Evolutionary conservation across 192 early-diverging fungal genomes (phyloP).

Genomic region (Lunasporangiospora selenospora): DNA sequence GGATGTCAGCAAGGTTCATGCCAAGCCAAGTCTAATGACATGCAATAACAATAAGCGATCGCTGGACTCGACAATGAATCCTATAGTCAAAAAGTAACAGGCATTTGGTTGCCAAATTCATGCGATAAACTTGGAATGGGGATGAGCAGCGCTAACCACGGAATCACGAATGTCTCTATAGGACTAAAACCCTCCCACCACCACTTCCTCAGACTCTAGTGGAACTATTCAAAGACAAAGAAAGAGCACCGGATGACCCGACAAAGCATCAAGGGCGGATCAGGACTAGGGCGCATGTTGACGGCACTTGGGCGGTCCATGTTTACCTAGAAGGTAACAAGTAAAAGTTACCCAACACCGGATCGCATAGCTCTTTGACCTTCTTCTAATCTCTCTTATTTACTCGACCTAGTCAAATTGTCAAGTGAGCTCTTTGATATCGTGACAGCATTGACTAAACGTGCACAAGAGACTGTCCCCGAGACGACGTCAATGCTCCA

Average conservation of each 20-base stretch:
- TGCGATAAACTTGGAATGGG: too few species aligned
- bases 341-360: too few species aligned
- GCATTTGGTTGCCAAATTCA: too few species aligned
- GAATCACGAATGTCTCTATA: too few species aligned
- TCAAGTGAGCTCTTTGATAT: conserved; percentile 35
- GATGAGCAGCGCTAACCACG: too few species aligned
- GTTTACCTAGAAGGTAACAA: conserved; percentile 37
- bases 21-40: too few species aligned
- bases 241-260: conserved; percentile 20
- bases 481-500: conserved; percentile 21
- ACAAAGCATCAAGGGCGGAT: conserved; percentile 19
- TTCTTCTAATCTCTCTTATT: too few species aligned
- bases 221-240: conserved; percentile 34
- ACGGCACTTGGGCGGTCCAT: conserved; percentile 44
- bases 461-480: conserved; percentile 9
- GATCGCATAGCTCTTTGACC: too few species aligned
- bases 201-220: conserved; percentile 27
- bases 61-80: too few species aligned
- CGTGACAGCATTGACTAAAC: conserved; percentile 6
- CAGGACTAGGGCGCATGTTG: conserved; percentile 17
- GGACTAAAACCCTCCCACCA: conserved; percentile 17
- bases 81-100: too few species aligned
- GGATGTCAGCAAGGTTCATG: too few species aligned
- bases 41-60: too few species aligned
- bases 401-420: conserved; percentile 21